Conservation (phyloP, 805 yeast genomes). For the Starmerella asiatica region DNA sequence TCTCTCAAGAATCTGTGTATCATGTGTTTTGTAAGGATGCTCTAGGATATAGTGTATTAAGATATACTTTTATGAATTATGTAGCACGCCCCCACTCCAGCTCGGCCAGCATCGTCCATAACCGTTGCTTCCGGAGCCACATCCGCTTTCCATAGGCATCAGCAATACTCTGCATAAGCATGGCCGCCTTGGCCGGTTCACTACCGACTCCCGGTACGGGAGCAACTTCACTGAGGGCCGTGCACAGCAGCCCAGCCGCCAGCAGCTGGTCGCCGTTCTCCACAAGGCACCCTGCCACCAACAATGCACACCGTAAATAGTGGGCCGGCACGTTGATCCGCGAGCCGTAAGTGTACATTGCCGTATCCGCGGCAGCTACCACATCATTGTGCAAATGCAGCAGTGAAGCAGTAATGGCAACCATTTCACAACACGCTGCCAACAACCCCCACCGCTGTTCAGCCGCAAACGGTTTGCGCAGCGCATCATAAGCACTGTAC, state of each 20-base stretch:
- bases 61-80: too few relatives aligned
- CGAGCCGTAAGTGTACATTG: slow-evolving; percentile 61
- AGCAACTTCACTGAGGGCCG: slow-evolving; percentile 30
- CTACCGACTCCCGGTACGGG: slow-evolving; percentile 21
- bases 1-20: too few relatives aligned
- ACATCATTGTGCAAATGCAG: slow-evolving; percentile 30
- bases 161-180: slow-evolving; percentile 41
- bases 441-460: slow-evolving; percentile 70
- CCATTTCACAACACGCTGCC: slow-evolving; percentile 83
- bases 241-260: slow-evolving; percentile 37
- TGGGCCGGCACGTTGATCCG: slow-evolving; percentile 56
- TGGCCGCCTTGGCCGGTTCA: slow-evolving; percentile 33
- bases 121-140: slow-evolving; percentile 54
- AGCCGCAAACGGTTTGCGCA: slow-evolving; percentile 60
- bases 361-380: slow-evolving; percentile 45
- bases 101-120: slow-evolving; percentile 40
- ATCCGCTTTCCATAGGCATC: slow-evolving; percentile 35
- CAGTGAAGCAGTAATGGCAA: slow-evolving; percentile 57
- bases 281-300: slow-evolving; percentile 56
- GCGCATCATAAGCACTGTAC: slow-evolving; percentile 65
- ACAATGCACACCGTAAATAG: slow-evolving; percentile 52
- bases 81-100: slow-evolving; percentile 16
- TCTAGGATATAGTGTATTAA: too few relatives aligned
- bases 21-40: too few relatives aligned
- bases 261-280: slow-evolving; percentile 29